Conservation (phyloP, 2,329 filamentous ascomycete genomes). For the Neoarthrinium moseri region DNA sequence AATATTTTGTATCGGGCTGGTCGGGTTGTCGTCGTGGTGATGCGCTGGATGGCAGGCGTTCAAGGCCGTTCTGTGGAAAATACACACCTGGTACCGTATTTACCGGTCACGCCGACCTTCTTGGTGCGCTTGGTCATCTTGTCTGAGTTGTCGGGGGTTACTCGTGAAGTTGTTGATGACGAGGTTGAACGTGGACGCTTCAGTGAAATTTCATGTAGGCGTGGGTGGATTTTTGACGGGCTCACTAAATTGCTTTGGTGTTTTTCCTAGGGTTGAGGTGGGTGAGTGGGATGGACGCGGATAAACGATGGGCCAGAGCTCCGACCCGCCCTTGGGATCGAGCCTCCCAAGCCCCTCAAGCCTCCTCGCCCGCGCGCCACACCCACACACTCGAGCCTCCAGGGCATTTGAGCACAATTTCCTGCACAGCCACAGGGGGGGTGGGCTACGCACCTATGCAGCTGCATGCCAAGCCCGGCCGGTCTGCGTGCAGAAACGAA, state of each 20-base stretch:
- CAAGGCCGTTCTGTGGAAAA: slow-evolving; percentile 13
- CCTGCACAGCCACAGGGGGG: no score
- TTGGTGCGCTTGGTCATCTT: slow-evolving; percentile 95
- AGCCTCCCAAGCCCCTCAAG: no score
- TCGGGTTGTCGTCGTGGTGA: slow-evolving; percentile 4
- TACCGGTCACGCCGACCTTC: slow-evolving; percentile 98
- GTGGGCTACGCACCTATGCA: no score
- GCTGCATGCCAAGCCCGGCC: no score
- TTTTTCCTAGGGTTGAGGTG: slow-evolving; percentile 1
- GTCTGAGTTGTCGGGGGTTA: slow-evolving; percentile 38
- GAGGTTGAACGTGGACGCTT: slow-evolving; percentile 18
- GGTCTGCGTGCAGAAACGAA: no score
- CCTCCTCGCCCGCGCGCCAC: no score
- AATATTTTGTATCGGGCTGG: neutral
- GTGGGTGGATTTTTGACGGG: neutral
- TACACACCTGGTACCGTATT: slow-evolving; percentile 93
- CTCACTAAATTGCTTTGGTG: slow-evolving; percentile 1
- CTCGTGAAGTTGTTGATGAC: slow-evolving; percentile 20
- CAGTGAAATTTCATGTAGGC: neutral
- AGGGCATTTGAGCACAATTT: no score
- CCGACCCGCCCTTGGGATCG: neutral
- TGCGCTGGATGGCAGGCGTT: slow-evolving; percentile 10
- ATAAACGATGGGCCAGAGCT: no score
- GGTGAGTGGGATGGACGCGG: slow-evolving; percentile 1
- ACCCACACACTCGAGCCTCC: no score